Percentiles rank a stretch among this genome's conserved stretches.
Conservation (phyloP, 2,329 filamentous ascomycete genomes). For the Diaporthe longicolla region DNA sequence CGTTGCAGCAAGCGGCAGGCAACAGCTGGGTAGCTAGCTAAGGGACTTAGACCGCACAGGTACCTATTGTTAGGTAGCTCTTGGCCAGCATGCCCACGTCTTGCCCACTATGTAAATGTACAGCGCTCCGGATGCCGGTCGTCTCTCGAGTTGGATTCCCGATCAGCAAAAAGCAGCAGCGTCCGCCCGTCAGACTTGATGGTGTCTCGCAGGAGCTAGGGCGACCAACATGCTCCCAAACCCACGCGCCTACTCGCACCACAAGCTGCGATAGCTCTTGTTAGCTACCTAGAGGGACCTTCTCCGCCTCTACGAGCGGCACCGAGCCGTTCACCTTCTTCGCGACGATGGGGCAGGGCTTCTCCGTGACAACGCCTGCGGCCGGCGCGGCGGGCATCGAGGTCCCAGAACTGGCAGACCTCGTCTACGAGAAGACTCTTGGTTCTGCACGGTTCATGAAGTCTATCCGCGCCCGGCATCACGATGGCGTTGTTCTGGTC, state of each 20-base stretch:
- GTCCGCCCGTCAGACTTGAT: neutral
- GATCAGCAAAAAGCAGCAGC: neutral
- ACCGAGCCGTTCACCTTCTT: constrained; percentile 9
- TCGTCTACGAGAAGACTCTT: constrained; percentile 92
- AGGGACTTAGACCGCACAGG: neutral
- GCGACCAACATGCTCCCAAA: constrained; percentile 37
- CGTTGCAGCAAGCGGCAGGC: constrained; percentile 13
- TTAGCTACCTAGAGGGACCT: neutral
- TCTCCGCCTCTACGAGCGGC: neutral
- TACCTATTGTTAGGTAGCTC: neutral
- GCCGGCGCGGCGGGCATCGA: constrained; percentile 95
- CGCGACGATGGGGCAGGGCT: constrained; percentile 89
- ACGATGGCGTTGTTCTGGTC: constrained; percentile 91
- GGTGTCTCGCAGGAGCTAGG: neutral
- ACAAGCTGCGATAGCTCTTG: constrained; percentile 39
- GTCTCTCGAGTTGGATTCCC: neutral
- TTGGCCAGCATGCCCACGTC: neutral
- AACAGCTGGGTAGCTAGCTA: neutral
- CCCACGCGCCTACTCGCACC: neutral
- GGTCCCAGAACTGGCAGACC: constrained; percentile 89
- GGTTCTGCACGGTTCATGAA: constrained; percentile 97
- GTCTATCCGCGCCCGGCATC: constrained; percentile 90
- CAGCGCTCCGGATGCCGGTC: neutral
- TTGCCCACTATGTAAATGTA: neutral
- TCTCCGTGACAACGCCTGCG: constrained; percentile 92